A percentile compares a stretch with the other conserved stretches of the same genome.
phyloP scores from a whole-genome alignment of 106 monocot genomes.

The Dioscorea zingiberensis region DNA sequence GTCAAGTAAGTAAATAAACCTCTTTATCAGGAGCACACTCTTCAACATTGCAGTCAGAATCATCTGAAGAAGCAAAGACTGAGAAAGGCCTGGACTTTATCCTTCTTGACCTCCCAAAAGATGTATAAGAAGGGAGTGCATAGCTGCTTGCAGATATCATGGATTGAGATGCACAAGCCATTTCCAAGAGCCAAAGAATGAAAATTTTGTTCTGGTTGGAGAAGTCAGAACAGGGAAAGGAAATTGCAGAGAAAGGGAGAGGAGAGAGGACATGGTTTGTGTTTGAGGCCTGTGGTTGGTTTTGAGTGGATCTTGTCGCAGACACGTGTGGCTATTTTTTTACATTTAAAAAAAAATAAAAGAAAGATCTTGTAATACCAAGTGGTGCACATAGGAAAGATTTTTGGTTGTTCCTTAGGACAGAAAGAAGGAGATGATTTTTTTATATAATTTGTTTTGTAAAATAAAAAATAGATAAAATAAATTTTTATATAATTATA shows the following conservation, averaged over 20 bases:
- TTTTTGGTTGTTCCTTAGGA: too few relatives aligned
- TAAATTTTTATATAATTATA: too few relatives aligned
- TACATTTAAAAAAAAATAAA: too few relatives aligned
- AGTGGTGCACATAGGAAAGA: too few relatives aligned
- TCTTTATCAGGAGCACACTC: conserved; percentile 95
- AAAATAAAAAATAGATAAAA: too few relatives aligned
- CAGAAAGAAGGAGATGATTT: too few relatives aligned
- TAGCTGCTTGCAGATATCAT: conserved; percentile 52
- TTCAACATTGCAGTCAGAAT: conserved; percentile 73
- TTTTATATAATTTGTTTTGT: too few relatives aligned
- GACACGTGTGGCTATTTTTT: not conserved
- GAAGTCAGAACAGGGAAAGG: not conserved
- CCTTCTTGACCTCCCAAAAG: not conserved
- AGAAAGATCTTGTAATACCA: too few relatives aligned
- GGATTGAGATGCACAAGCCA: conserved; percentile 26
- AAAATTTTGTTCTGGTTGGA: not conserved
- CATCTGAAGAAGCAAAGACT: conserved; percentile 35
- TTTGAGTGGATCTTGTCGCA: not conserved
- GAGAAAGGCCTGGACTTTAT: conserved; percentile 15
- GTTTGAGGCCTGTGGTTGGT: not conserved
- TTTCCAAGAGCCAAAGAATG: not conserved
- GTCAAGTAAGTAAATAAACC: conserved; percentile 29
- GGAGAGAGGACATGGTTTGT: not conserved
- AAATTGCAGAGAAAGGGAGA: not conserved
- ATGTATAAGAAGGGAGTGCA: conserved; percentile 21